Evolutionary conservation across 805 yeast species (phyloP).

Genomic region (Lipomyces mesembrius): DNA sequence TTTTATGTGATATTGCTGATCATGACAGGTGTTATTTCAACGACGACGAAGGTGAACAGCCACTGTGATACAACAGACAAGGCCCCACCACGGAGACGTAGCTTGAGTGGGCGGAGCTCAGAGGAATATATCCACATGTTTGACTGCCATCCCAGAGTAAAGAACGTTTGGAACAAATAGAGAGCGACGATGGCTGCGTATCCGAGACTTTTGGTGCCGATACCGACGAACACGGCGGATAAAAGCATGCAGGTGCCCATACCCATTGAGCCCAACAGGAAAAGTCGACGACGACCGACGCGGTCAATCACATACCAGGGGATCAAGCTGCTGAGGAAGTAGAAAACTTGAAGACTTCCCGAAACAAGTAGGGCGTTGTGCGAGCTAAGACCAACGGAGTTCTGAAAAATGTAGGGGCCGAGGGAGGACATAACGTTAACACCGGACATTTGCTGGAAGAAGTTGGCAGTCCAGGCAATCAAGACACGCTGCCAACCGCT

Average conservation of each 20-base stretch:
- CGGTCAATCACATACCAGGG: constrained; percentile 30
- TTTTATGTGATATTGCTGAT: constrained; percentile 55
- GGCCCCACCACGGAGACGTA: constrained; percentile 60
- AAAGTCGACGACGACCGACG: constrained; percentile 69
- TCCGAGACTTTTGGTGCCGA: constrained; percentile 21
- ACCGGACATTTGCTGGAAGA: constrained; percentile 52
- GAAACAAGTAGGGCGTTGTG: constrained; percentile 23
- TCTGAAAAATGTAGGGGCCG: constrained; percentile 36
- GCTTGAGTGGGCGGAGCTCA: constrained; percentile 58
- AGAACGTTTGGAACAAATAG: constrained; percentile 27
- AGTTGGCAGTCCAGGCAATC: constrained; percentile 53
- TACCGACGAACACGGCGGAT: constrained; percentile 26
- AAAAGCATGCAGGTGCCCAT: constrained; percentile 49
- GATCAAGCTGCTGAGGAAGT: constrained; percentile 23
- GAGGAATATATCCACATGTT: constrained; percentile 61
- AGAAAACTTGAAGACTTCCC: constrained; percentile 23
- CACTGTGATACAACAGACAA: constrained; percentile 62
- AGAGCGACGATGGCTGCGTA: constrained; percentile 28
- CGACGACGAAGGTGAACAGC: constrained; percentile 62
- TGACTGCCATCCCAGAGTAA: constrained; percentile 38
- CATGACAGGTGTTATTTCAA: constrained; percentile 59
- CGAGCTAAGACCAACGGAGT: constrained; percentile 19
- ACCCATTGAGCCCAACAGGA: constrained; percentile 57
- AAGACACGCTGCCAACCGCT: constrained; percentile 53
- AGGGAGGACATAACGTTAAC: constrained; percentile 41